Conservation (phyloP, 1,284 basidiomycete species). For the Sanghuangporus baumii region DNA sequence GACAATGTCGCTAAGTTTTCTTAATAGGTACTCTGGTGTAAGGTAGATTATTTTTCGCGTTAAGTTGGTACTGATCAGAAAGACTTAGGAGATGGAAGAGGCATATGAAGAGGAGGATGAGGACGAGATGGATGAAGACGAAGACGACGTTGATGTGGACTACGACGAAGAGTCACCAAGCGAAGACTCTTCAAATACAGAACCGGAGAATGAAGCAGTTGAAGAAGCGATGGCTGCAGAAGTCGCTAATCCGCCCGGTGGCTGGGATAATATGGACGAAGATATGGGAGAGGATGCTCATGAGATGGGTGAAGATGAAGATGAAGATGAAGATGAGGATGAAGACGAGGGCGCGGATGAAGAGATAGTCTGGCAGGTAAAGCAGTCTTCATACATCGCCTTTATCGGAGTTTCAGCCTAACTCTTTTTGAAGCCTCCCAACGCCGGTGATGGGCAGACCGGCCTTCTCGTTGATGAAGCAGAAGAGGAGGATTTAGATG, state of each 20-base stretch:
- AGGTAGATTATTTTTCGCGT: constrained; percentile 29
- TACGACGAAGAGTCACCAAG: constrained; percentile 77
- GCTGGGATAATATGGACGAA: constrained; percentile 52
- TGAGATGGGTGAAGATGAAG: constrained; percentile 44
- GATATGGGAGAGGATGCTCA: constrained; percentile 56
- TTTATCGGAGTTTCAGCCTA: neutral
- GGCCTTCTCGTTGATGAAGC: constrained; percentile 39
- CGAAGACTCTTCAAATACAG: constrained; percentile 68
- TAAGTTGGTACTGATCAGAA: neutral
- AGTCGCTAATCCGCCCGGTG: constrained; percentile 17
- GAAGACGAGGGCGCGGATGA: constrained; percentile 43
- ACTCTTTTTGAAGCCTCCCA: neutral
- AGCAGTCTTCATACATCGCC: constrained; percentile 19
- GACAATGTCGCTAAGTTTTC: neutral
- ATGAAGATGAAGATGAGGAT: constrained; percentile 48
- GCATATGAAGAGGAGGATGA: constrained; percentile 61
- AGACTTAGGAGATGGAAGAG: constrained; percentile 76
- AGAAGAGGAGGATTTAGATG: constrained; percentile 49
- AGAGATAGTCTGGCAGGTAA: constrained; percentile 61
- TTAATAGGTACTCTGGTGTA: constrained; percentile 70
- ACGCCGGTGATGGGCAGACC: constrained; percentile 46
- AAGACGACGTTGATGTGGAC: constrained; percentile 84
- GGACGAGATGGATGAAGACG: constrained; percentile 75
- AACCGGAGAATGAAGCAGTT: constrained; percentile 57
- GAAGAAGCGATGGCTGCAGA: constrained; percentile 33